A percentile compares a stretch with the other conserved stretches of the same genome.
These are phyloP conservation scores for Grosmannia clavigera DNA, from an alignment of 2,329 filamentous ascomycete genomes.

Conservation along the genomic window DNA sequence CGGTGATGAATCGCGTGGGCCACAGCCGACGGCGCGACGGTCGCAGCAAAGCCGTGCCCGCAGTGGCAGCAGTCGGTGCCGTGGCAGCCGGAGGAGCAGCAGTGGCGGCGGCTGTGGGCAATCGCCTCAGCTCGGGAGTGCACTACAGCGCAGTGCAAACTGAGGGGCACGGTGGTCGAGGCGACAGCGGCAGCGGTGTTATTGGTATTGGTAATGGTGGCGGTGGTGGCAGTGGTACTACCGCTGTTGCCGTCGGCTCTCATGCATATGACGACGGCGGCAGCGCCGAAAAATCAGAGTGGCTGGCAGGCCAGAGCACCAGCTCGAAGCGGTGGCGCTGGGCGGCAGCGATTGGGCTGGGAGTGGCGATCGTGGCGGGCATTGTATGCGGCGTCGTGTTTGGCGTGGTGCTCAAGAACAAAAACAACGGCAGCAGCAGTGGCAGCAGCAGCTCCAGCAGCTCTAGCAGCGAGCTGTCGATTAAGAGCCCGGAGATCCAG, in stretches of 20 bases:
- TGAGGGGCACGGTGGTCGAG: background rate
- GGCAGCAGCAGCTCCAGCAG: background rate
- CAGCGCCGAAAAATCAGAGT: constrained; percentile 45
- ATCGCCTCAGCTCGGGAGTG: constrained; percentile 22
- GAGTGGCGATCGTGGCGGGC: constrained; percentile 53
- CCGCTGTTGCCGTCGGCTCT: too few relatives aligned
- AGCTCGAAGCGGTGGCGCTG: constrained; percentile 56
- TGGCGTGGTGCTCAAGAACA: constrained; percentile 50
- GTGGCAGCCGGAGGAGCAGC: constrained; percentile 14
- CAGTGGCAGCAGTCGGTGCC: constrained; percentile 20
- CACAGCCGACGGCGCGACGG: constrained; percentile 26
- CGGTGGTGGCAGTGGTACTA: too few relatives aligned
- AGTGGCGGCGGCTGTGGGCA: constrained; percentile 8
- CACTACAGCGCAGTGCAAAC: constrained; percentile 44
- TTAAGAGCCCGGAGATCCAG: constrained; percentile 64
- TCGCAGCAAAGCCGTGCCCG: constrained; percentile 19
- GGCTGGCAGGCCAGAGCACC: constrained; percentile 45
- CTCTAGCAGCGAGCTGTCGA: constrained; percentile 49
- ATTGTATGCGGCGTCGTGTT: constrained; percentile 66
- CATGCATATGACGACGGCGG: too few relatives aligned
- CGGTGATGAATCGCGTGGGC: constrained; percentile 45
- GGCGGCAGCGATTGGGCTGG: constrained; percentile 53
- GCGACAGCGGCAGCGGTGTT: too few relatives aligned
- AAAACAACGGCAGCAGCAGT: constrained; percentile 25
- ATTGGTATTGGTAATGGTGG: too few relatives aligned